Evolutionary conservation across 192 early-diverging fungal genomes (phyloP), one percentile per base, ranked within the genome.

Genomic region (Linnemannia hyalina): DNA sequence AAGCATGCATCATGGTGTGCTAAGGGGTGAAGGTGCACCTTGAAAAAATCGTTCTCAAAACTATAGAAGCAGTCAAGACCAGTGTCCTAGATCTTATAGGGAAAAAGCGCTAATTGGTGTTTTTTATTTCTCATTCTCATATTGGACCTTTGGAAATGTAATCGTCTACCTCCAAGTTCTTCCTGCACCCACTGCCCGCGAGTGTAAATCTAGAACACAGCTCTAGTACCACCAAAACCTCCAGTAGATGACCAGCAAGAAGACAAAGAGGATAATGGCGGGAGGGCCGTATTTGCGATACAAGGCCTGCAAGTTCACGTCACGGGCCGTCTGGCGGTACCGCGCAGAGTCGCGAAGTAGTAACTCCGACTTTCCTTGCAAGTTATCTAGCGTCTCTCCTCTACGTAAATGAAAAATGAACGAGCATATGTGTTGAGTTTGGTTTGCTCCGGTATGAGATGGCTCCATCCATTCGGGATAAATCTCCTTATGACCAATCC

Each of bases 231-330:
- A 92, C 75, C 88, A 93, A 69, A 89, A 93, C 68, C 92, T 80
- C 75, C 90, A 83, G 74, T 96, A 94, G 55, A 99, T 77, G 36
- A 99, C 95, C 47, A 97, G 81, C 41, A 95, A 74, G n/a, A 99
- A 94, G 44, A 97, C 92, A 40, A 92, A 81, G 29, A 91, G 81
- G n/a, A 99, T 93, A 55, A 96, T 93, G 36, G 89, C 93, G 35
- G 95, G 95, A 52, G 98, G 97, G 22, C 97, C 98, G 83, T 98
- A 98, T 85, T 98, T 98, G 88, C 97, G 96, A 88, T 96, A 96
- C 76, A 98, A 88, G 70, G 96, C 95, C 86, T 98, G 96, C 69
- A 96, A 85, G 85, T 98, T 97, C 69, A 98, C 92, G 83, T 94
- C 88, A 80, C 95, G 92, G n/a, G 97, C 92, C 40, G 96, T 93